Evolutionary conservation across 2,329 filamentous ascomycete genomes (phyloP).

Genomic region (Cryphonectria japonica): DNA sequence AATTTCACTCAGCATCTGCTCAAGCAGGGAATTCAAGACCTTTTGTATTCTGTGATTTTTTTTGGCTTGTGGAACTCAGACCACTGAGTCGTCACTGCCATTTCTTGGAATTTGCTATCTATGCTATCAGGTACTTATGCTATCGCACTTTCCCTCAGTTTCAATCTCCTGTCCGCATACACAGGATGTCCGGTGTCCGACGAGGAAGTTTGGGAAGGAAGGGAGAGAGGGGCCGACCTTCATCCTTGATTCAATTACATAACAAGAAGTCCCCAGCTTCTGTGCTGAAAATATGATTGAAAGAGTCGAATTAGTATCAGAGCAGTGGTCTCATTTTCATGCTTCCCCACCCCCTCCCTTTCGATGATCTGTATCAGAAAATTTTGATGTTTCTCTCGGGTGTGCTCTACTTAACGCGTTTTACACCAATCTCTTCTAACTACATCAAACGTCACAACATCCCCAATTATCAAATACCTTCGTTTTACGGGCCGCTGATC

Average conservation of each 20-base stretch:
- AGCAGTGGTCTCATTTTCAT: neutral
- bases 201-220: neutral
- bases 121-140: conserved; percentile 1
- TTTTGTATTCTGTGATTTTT: neutral
- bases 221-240: neutral
- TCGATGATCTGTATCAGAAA: neutral
- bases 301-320: too few species aligned
- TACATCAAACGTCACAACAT: neutral
- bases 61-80: neutral
- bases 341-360: neutral
- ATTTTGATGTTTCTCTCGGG: neutral
- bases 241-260: neutral
- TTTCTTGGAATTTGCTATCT: neutral
- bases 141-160: neutral
- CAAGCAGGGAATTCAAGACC: neutral
- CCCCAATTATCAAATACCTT: neutral
- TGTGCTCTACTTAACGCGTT: neutral
- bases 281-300: neutral
- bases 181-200: neutral
- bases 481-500: neutral
- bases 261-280: neutral
- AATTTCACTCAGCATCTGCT: neutral
- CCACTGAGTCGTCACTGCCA: neutral
- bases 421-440: neutral
- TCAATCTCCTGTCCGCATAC: neutral